Conservation (phyloP, 306 rosid species). For the Benincasa hispida region DNA sequence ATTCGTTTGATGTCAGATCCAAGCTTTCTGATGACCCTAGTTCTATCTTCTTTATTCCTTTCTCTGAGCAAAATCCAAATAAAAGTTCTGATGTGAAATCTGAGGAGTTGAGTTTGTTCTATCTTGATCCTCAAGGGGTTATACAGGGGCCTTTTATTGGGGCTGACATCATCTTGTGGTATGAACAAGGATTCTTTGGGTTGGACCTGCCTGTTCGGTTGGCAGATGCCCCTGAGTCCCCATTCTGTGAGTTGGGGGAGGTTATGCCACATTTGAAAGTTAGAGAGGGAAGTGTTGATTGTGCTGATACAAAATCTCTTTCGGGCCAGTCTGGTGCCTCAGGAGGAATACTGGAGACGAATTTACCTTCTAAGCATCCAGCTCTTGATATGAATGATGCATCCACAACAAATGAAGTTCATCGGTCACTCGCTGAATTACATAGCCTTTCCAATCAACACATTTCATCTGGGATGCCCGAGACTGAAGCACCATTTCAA, state of each 20-base stretch:
- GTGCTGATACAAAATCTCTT: conserved; percentile 15
- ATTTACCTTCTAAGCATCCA: conserved; percentile 16
- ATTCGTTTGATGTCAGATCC: conserved; percentile 18
- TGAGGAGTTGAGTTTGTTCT: conserved; percentile 32
- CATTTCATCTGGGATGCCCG: conserved; percentile 20
- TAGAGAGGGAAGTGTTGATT: conserved; percentile 12
- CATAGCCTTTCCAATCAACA: conserved; percentile 20
- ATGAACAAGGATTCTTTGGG: conserved; percentile 56
- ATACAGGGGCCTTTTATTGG: conserved; percentile 47
- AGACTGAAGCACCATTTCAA: conserved; percentile 22
- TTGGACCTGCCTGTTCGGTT: conserved; percentile 42
- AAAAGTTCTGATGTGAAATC: conserved; percentile 12
- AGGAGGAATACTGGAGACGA: conserved; percentile 17
- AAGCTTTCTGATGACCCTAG: conserved; percentile 23
- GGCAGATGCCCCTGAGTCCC: conserved; percentile 36
- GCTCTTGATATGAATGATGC: conserved; percentile 14
- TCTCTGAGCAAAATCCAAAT: conserved; percentile 16
- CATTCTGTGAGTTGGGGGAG: conserved; percentile 37
- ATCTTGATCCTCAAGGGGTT: conserved; percentile 56
- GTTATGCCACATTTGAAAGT: conserved; percentile 37
- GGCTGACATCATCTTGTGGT: conserved; percentile 45
- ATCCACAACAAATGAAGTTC: conserved; percentile 14
- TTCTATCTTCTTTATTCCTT: conserved; percentile 19
- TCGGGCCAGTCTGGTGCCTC: conserved; percentile 18
- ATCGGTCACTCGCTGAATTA: conserved; percentile 16